A percentile compares a stretch with the other conserved stretches of the same genome.
phyloP scores from a whole-genome alignment of 169 alveolate genomes.

The Plasmodium berghei region DNA sequence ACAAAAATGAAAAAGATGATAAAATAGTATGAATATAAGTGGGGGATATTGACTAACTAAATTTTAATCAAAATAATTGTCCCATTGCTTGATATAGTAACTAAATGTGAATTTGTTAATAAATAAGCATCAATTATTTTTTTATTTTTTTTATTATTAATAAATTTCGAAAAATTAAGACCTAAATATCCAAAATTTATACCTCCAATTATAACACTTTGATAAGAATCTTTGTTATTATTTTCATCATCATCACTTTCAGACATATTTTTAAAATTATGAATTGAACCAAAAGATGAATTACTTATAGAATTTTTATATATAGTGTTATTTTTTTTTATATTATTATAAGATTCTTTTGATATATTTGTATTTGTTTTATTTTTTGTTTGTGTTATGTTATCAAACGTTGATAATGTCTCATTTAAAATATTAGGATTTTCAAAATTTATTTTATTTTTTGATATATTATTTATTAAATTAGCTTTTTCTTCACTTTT shows the following conservation, averaged over 20 bases:
- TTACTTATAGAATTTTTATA: constrained; percentile 5
- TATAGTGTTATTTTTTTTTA: background rate
- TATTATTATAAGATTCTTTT: background rate
- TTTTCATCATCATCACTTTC: constrained; percentile 37
- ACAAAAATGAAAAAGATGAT: too few relatives aligned
- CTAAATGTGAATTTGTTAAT: constrained; percentile 37
- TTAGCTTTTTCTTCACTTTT: constrained; percentile 30
- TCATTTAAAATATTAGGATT: background rate
- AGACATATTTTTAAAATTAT: constrained; percentile 21
- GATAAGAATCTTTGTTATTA: constrained; percentile 48
- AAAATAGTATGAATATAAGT: too few relatives aligned
- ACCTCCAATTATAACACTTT: constrained; percentile 70
- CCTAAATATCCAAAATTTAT: constrained; percentile 72
- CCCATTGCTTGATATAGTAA: constrained; percentile 51
- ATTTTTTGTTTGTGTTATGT: background rate
- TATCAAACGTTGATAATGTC: background rate
- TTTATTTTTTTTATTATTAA: constrained; percentile 57
- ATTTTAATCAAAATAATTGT: constrained; percentile 31
- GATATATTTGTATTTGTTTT: background rate
- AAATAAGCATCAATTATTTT: constrained; percentile 58
- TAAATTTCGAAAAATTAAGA: constrained; percentile 45
- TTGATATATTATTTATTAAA: background rate
- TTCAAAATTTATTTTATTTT: background rate
- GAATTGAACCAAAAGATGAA: constrained; percentile 22
- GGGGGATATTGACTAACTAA: too few relatives aligned